Evolutionary conservation across 495 filamentous ascomycete genomes (phyloP), one percentile per base, ranked within the genome.

Genomic region (Neurospora tetrasperma): DNA sequence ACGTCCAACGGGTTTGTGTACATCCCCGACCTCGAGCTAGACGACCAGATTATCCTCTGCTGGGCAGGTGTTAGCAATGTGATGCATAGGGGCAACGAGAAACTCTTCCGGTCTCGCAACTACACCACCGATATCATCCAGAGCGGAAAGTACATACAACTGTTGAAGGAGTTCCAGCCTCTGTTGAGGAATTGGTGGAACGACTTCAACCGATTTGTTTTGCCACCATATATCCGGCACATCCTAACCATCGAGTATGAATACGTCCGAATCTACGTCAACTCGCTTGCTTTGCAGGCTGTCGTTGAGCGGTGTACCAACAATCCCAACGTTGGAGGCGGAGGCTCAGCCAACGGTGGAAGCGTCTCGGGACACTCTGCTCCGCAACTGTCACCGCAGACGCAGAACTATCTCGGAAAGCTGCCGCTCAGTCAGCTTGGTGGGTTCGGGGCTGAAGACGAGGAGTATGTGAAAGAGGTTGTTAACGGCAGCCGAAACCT

Each of bases 181-280:
- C 88, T 92, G 73, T 82, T 98, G 14, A 84, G 82, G 42, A 86
- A 91, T 11, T 98, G 94, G 90, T 89, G 88, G 81, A 85, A 86
- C 46, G 88, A 92, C 46, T 91, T 96, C 74, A 90, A 96, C 69
- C 84, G 86, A 14, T 89, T 90, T 69, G 84, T 86, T 39, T 80
- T 97, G 72, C 90, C 93, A 2, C 87, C 87, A 6, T 90, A 92
- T 73, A 93, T 96, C 80, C 88, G 90, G 44, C 89, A 91, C 76
- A 94, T 98, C 70, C 83, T 99, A 8, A 89, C 90, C 40, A 97
- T 99, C 73, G 96, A 97, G 82, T 94, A 93, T 73, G 91, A 96
- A 74, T 94, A 96, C 76, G 92, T 94, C 20, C 87, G 93, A 81
- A 88, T 97, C 69, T 98, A 98, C 79, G 86, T 97, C 83, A 98